phyloP scores from a whole-genome alignment of 768 basidiomycete species.

The Leccinum fibrillosum region DNA sequence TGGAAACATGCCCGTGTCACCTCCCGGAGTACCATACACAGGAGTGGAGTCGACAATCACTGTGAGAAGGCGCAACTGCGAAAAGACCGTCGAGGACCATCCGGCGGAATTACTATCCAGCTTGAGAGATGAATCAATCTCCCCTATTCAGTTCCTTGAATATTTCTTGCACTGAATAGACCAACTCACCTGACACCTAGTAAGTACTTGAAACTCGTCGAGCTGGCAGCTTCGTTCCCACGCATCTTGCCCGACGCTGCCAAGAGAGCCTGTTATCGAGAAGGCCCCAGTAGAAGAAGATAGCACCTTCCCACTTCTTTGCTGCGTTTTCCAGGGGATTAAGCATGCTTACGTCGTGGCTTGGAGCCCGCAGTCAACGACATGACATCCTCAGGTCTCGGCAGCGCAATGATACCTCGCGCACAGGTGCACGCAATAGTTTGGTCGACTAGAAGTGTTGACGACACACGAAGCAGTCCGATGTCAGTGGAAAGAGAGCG shows the following conservation, averaged over 20 bases:
- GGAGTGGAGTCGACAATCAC: too few species aligned
- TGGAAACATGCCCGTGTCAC: neutral
- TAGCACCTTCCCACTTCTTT: neutral
- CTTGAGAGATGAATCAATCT: neutral
- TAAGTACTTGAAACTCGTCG: too few species aligned
- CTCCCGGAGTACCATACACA: neutral
- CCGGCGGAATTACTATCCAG: neutral
- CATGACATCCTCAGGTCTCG: neutral
- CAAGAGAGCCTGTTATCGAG: neutral
- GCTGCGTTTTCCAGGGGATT: neutral
- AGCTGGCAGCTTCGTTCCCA: neutral
- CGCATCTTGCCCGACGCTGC: neutral
- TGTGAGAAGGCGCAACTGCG: neutral
- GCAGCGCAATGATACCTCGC: neutral
- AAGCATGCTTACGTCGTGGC: neutral
- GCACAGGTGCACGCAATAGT: neutral
- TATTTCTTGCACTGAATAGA: neutral
- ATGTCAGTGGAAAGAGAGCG: slow-evolving; percentile 2
- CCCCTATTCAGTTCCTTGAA: neutral
- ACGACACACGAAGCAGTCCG: neutral
- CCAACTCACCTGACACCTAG: neutral
- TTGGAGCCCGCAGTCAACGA: neutral
- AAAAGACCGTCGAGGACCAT: neutral
- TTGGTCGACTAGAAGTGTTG: neutral
- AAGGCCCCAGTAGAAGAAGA: neutral